Conservation (phyloP, 1,284 basidiomycete genomes). For the Austroboletus olivaceoglutinosus region DNA sequence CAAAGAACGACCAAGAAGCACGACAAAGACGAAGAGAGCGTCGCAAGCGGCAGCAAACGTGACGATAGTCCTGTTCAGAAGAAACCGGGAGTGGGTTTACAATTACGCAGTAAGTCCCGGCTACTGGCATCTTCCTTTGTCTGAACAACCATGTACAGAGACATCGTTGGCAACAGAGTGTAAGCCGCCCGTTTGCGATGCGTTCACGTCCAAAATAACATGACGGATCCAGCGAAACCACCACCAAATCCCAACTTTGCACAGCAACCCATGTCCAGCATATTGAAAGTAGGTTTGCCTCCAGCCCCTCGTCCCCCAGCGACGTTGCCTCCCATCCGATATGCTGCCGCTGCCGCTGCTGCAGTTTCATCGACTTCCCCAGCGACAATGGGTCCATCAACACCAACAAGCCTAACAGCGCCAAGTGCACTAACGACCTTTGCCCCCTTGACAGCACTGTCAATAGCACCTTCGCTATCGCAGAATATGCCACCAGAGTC, state of each 20-base stretch:
- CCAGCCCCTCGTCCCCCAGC: slow-evolving; percentile 51
- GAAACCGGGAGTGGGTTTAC: slow-evolving; percentile 61
- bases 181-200: slow-evolving; percentile 33
- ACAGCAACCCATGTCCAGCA: slow-evolving; percentile 77
- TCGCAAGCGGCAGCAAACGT: slow-evolving; percentile 61
- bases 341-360: slow-evolving; percentile 89
- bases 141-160: slow-evolving; percentile 34
- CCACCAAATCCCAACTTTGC: slow-evolving; percentile 80
- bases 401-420: slow-evolving; percentile 38
- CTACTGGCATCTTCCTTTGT: neutral
- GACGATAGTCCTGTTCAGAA: slow-evolving; percentile 77
- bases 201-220: slow-evolving; percentile 17
- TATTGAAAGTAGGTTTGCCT: slow-evolving; percentile 67
- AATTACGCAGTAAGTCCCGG: slow-evolving; percentile 59
- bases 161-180: slow-evolving; percentile 48
- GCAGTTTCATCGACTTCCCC: slow-evolving; percentile 52
- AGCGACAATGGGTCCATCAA: slow-evolving; percentile 30
- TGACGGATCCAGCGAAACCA: slow-evolving; percentile 59
- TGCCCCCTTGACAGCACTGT: slow-evolving; percentile 38
- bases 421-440: slow-evolving; percentile 28
- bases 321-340: slow-evolving; percentile 81
- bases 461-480: slow-evolving; percentile 39
- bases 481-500: slow-evolving; percentile 46
- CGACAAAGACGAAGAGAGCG: slow-evolving; percentile 76
- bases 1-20: slow-evolving; percentile 71